These are phyloP conservation scores for Chlorella sp. DNA, from an alignment of 139 green algal species.

Conservation along the genomic window DNA sequence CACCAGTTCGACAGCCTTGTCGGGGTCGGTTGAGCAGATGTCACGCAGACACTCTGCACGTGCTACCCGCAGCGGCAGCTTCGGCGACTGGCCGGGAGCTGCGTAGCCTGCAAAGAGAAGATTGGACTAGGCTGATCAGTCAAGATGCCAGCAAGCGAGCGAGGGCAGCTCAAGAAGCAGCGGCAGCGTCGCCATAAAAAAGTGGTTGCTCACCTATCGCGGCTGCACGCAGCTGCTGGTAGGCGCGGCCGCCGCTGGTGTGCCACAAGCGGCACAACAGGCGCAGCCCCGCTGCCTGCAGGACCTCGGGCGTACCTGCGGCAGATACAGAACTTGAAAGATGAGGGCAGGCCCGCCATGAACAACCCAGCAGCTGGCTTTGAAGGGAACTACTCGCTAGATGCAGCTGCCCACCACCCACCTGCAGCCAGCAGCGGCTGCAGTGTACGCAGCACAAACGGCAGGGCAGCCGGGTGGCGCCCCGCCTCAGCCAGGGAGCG, in stretches of 20 bases:
- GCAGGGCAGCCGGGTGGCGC: constrained; percentile 38
- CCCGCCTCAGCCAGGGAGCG: constrained; percentile 44
- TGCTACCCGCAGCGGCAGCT: constrained; percentile 43
- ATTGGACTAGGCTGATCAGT: too few species aligned
- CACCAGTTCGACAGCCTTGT: constrained; percentile 41
- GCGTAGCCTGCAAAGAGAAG: constrained; percentile 5
- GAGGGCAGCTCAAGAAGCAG: too few species aligned
- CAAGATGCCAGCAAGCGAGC: too few species aligned
- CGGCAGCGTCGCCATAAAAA: too few species aligned
- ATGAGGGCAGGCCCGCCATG: too few species aligned
- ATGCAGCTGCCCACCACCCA: too few species aligned
- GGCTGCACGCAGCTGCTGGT: constrained; percentile 28
- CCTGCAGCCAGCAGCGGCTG: constrained; percentile 45
- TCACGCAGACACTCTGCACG: constrained; percentile 48
- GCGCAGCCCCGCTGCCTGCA: constrained; percentile 59
- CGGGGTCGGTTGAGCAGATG: constrained; percentile 37
- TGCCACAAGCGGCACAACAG: constrained; percentile 59
- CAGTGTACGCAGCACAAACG: constrained; percentile 58
- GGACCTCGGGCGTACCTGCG: constrained; percentile 21
- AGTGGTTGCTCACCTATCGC: constrained; percentile 1
- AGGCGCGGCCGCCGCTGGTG: constrained; percentile 46
- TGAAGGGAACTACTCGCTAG: too few species aligned
- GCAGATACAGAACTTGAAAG: too few species aligned
- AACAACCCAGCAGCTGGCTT: too few species aligned
- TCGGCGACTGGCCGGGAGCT: constrained; percentile 1